Evolutionary conservation across 1,139 yeast species (phyloP), one percentile per base, ranked within the genome.

Genomic region (Arxiozyma bovina): DNA sequence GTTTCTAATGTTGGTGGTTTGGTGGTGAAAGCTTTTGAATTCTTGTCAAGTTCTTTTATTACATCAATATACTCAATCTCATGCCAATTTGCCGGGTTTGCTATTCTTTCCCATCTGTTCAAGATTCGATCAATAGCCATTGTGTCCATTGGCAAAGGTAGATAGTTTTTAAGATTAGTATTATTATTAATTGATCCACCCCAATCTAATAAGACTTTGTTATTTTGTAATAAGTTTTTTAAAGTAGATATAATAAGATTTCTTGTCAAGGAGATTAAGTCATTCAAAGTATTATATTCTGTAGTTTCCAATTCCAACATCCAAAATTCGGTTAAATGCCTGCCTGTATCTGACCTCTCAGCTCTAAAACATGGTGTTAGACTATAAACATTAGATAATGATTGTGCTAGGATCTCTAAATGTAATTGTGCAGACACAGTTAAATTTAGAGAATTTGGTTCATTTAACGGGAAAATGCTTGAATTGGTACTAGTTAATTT

Each of bases 251-350:
- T 46, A 12, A 57, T 41, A 9, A 91, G 83, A 2, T 68, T 64
- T 68, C 90, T 96, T 1, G 86, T 81, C 54, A 89, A 79, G 1
- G 65, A 65, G 17, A 93, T 83, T 54, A 94, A 72, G 58, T 85
- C 86, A 2, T 69, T 65, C 8, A 90, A 76, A 17, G 74, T 69
- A 12, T 78, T 76, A 1, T 86, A 72, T 67, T 87, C 87, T 17
- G 90, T 82, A 38, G 90, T 69, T 66, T 94, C 99, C 0, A 91
- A 96, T 70, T 94, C 99, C 3, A 93, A 73, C 97, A 94, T 91
- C 97, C 98, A 93, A 70, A 94, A 94, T 69, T 94, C 99, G 58
- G 94, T 81, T 58, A 94, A 72, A 68, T 94, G 99, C 50, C 99
- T 77, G 62, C 83, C 87, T 0, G 99, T 94, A 63, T 89, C 90